Conservation (phyloP, 176 grass and related monocot genomes). For the Rhipidocladum racemiflorum region DNA sequence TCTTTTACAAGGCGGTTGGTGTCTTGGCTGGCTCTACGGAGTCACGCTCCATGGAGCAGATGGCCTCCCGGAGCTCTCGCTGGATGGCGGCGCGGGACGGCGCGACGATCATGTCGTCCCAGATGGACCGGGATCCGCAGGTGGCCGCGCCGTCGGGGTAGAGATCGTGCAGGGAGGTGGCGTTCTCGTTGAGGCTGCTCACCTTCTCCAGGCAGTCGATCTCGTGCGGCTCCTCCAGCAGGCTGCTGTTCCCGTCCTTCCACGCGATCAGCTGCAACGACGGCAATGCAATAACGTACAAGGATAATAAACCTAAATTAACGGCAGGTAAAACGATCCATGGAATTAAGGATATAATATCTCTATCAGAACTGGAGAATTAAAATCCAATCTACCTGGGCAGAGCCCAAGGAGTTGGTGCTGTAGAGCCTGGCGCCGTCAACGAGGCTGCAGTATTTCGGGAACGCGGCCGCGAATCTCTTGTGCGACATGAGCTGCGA, state of each 20-base stretch:
- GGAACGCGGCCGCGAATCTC: slow-evolving; percentile 56
- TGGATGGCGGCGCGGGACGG: slow-evolving; percentile 41
- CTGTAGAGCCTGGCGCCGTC: slow-evolving; percentile 65
- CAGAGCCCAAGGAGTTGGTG: slow-evolving; percentile 54
- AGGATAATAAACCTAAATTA: background rate
- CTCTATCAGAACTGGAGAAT: background rate
- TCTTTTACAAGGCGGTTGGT: background rate
- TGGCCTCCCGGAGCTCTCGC: slow-evolving; percentile 48
- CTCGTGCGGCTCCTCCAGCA: slow-evolving; percentile 62
- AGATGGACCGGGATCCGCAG: slow-evolving; percentile 55
- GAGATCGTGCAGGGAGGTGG: slow-evolving; percentile 61
- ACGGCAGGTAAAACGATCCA: background rate
- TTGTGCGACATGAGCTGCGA: slow-evolving; percentile 69
- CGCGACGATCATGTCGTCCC: slow-evolving; percentile 62
- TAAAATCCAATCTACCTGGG: slow-evolving; percentile 29
- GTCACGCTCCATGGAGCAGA: slow-evolving; percentile 31
- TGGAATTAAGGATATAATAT: background rate
- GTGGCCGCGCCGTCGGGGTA: slow-evolving; percentile 47
- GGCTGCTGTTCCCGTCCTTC: slow-evolving; percentile 59
- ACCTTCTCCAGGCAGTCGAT: slow-evolving; percentile 69
- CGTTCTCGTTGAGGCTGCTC: slow-evolving; percentile 60
- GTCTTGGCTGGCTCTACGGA: background rate
- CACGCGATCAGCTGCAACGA: slow-evolving; percentile 56
- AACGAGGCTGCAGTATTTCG: slow-evolving; percentile 48
- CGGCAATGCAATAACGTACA: background rate